phyloP scores from a whole-genome alignment of 2,329 filamentous ascomycete genomes.

The Fusarium mangiferae region DNA sequence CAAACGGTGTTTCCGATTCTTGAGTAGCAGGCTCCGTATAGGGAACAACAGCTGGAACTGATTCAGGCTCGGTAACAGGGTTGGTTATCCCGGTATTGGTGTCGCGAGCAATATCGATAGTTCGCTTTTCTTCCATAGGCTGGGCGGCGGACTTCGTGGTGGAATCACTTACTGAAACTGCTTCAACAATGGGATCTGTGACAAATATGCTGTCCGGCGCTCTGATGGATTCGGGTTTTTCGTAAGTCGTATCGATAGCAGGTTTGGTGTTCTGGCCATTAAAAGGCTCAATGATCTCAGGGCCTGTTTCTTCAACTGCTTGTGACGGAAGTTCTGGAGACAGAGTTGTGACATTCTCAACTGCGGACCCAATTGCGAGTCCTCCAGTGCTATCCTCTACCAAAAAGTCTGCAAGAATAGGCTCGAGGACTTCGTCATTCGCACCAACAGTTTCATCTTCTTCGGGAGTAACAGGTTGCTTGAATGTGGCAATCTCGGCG shows the following conservation, averaged over 20 bases:
- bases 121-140: not conserved
- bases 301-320: not conserved
- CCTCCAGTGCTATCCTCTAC: not conserved
- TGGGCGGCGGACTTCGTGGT: not conserved
- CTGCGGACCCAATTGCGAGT: not conserved
- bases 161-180: not conserved
- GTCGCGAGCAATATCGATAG: not conserved
- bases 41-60: not conserved
- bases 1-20: not conserved
- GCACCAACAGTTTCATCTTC: not conserved
- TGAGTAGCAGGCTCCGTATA: not conserved
- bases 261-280: not conserved
- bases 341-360: not conserved
- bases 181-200: not conserved
- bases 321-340: not conserved
- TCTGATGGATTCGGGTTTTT: not conserved
- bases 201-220: not conserved
- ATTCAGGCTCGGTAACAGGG: slow-evolving; percentile 1
- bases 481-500: not conserved
- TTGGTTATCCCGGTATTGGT: not conserved
- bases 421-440: not conserved
- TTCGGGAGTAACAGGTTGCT: slow-evolving; percentile 1
- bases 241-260: not conserved
- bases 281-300: slow-evolving; percentile 11
- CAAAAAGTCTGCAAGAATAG: not conserved